These are phyloP conservation scores for Cystobasidium sp. DNA, from an alignment of 1,284 basidiomycete species.

Conservation along the genomic window DNA sequence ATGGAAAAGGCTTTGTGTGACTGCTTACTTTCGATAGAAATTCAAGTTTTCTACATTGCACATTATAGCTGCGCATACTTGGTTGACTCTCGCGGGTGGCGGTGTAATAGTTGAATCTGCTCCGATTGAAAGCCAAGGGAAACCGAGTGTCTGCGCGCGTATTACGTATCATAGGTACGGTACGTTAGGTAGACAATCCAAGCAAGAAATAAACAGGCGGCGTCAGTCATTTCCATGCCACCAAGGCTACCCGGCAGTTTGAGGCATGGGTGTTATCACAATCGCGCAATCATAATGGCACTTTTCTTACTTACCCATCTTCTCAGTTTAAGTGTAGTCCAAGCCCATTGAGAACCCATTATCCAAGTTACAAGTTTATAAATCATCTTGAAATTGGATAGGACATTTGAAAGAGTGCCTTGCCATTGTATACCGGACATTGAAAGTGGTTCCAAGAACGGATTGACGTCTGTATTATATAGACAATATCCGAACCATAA, in stretches of 20 bases:
- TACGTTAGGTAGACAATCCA: background rate
- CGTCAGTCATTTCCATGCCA: background rate
- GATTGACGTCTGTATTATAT: slow-evolving; percentile 33
- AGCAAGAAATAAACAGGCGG: background rate
- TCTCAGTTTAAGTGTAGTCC: slow-evolving; percentile 25
- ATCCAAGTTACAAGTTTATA: slow-evolving; percentile 28
- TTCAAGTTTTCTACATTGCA: slow-evolving; percentile 34
- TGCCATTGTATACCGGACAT: slow-evolving; percentile 39
- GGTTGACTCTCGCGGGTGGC: slow-evolving; percentile 17
- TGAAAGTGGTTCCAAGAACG: slow-evolving; percentile 24
- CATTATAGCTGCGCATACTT: slow-evolving; percentile 37
- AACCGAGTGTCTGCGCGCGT: slow-evolving; percentile 25
- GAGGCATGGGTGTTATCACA: background rate
- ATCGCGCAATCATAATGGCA: too few species aligned
- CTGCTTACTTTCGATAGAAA: slow-evolving; percentile 30
- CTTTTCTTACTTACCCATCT: slow-evolving; percentile 20
- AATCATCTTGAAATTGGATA: slow-evolving; percentile 17
- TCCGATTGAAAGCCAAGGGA: slow-evolving; percentile 21
- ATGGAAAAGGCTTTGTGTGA: background rate
- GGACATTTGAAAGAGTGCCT: slow-evolving; percentile 7
- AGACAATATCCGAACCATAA: too few species aligned
- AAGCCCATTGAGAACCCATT: slow-evolving; percentile 14
- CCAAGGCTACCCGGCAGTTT: background rate
- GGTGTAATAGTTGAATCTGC: slow-evolving; percentile 34
- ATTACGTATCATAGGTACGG: background rate